These are phyloP conservation scores for Neoconidiobolus thromboides DNA, from an alignment of 371 early-diverging fungal species.

Conservation along the genomic window DNA sequence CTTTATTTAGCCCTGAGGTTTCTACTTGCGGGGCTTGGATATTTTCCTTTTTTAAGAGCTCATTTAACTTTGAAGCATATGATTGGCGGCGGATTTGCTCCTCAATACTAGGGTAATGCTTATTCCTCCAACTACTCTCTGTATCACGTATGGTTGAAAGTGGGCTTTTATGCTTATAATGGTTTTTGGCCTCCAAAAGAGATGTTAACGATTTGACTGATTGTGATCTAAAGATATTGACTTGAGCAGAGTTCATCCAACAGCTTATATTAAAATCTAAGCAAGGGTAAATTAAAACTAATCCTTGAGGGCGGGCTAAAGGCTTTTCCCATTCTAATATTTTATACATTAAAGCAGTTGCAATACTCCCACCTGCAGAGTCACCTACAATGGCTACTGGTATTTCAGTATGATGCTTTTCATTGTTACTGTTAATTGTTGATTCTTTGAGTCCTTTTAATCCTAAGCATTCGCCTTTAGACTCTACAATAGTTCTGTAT, in stretches of 20 bases:
- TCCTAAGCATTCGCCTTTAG: conserved; percentile 50
- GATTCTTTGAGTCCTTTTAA: conserved; percentile 23
- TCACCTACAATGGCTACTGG: conserved; percentile 69
- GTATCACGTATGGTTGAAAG: conserved; percentile 29
- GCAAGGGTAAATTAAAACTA: conserved; percentile 79
- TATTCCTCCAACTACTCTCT: conserved; percentile 14
- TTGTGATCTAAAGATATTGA: conserved; percentile 39
- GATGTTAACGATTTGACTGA: conserved; percentile 22
- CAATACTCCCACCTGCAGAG: conserved; percentile 81
- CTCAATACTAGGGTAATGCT: conserved; percentile 7
- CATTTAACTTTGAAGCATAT: background rate
- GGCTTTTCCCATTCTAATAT: conserved; percentile 29
- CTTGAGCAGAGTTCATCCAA: conserved; percentile 64
- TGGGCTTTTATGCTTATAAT: conserved; percentile 29
- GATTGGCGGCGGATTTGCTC: conserved; percentile 8
- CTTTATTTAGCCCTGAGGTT: background rate
- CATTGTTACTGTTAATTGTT: conserved; percentile 18
- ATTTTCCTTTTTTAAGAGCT: background rate
- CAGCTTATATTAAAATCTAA: conserved; percentile 74
- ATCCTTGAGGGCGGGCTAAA: conserved; percentile 36
- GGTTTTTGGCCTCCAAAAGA: conserved; percentile 30
- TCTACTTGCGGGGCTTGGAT: conserved; percentile 1
- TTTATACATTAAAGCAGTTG: conserved; percentile 43
- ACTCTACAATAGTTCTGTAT: conserved; percentile 40
- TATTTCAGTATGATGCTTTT: conserved; percentile 22